Evolutionary conservation across 2,329 filamentous ascomycete species (phyloP).

Genomic region (Fulvia fulva): DNA sequence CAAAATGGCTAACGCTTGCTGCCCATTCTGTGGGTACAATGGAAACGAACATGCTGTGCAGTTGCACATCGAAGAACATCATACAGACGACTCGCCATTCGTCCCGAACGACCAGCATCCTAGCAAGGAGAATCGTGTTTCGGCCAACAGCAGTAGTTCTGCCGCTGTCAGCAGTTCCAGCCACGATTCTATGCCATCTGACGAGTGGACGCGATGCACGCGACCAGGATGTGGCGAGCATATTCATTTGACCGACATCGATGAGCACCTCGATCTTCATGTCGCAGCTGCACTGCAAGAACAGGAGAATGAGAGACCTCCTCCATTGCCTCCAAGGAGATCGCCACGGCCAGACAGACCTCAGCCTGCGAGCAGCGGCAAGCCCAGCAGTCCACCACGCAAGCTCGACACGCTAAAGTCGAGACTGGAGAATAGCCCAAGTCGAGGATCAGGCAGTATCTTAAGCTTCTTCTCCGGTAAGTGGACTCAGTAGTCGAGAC

Average conservation of each 20-base stretch:
- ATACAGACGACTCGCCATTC: slow-evolving; percentile 30
- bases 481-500: neutral
- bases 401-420: slow-evolving; percentile 9
- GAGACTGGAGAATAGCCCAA: neutral
- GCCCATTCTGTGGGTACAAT: slow-evolving; percentile 31
- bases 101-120: slow-evolving; percentile 1
- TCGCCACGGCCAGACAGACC: slow-evolving; percentile 5
- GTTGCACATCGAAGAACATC: slow-evolving; percentile 33
- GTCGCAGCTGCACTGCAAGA: slow-evolving; percentile 33
- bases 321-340: slow-evolving; percentile 17
- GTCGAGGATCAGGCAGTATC: neutral
- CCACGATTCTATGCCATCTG: slow-evolving; percentile 15
- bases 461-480: slow-evolving; percentile 16
- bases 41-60: slow-evolving; percentile 26
- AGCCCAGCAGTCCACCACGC: neutral
- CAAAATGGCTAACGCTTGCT: slow-evolving; percentile 25
- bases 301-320: slow-evolving; percentile 33
- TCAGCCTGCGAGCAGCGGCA: neutral
- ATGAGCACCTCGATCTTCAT: slow-evolving; percentile 47
- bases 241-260: slow-evolving; percentile 39
- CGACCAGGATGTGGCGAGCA: slow-evolving; percentile 42
- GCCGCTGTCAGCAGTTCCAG: neutral
- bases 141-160: neutral
- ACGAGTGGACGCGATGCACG: slow-evolving; percentile 38
- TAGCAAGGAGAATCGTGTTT: neutral